A percentile compares a stretch with the other conserved stretches of the same genome.
Evolutionary conservation across 805 yeast species (phyloP).

Genomic region (Kodamaea leandrae): DNA sequence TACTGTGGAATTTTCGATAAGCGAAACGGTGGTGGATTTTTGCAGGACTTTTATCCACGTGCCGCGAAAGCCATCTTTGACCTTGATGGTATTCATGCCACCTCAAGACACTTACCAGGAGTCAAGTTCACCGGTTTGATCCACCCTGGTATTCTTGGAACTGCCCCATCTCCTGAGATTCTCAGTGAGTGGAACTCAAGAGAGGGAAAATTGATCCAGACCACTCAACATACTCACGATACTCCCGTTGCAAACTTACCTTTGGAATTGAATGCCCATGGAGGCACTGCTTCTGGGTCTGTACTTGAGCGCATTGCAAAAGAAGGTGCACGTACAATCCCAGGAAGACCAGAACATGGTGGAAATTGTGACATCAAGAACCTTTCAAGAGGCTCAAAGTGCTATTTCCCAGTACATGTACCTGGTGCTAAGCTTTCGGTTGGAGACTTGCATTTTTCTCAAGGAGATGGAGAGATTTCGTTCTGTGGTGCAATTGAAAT

Average conservation of each 20-base stretch:
- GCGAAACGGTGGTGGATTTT: conserved; percentile 51
- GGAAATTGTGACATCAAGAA: conserved; percentile 55
- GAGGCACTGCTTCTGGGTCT: conserved; percentile 37
- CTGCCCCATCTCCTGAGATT: conserved; percentile 46
- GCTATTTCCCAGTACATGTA: conserved; percentile 47
- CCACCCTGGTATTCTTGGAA: conserved; percentile 53
- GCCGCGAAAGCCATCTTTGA: conserved; percentile 54
- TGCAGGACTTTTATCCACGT: conserved; percentile 48
- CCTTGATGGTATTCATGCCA: conserved; percentile 49
- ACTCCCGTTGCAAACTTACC: conserved; percentile 46
- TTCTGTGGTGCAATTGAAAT: conserved; percentile 56
- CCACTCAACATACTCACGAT: conserved; percentile 27
- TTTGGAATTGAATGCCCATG: conserved; percentile 32
- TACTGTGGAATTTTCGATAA: conserved; percentile 49
- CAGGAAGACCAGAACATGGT: conserved; percentile 53
- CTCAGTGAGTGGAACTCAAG: conserved; percentile 45
- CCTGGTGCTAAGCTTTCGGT: conserved; percentile 47
- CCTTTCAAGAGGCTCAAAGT: conserved; percentile 48
- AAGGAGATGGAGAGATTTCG: conserved; percentile 54
- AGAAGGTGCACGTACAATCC: conserved; percentile 53
- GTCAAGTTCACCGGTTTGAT: conserved; percentile 49
- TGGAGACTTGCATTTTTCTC: conserved; percentile 52
- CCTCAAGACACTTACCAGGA: conserved; percentile 50
- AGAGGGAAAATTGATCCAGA: conserved; percentile 36
- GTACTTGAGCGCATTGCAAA: conserved; percentile 28